Conservation (phyloP, 257 asterid genomes). For the Solanum paucissectum region DNA sequence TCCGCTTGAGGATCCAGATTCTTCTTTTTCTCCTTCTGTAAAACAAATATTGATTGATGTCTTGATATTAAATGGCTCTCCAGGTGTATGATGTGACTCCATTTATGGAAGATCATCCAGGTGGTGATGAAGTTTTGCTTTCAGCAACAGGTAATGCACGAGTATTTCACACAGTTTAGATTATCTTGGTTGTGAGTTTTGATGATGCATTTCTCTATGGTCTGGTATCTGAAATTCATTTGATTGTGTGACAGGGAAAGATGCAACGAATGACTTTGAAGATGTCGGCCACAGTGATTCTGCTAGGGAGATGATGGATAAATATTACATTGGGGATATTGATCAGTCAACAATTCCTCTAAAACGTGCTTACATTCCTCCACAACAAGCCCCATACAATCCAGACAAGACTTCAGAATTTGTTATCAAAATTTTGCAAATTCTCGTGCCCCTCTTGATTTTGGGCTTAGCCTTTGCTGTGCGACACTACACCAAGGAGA, state of each 20-base stretch:
- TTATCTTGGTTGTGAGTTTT: background rate
- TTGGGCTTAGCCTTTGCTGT: slow-evolving; percentile 16
- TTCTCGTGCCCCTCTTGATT: slow-evolving; percentile 16
- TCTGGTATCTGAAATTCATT: background rate
- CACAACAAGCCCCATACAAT: slow-evolving; percentile 4
- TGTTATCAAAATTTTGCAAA: slow-evolving; percentile 13
- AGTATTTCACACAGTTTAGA: background rate
- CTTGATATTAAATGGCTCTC: background rate
- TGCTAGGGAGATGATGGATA: slow-evolving; percentile 9
- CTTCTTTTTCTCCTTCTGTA: background rate
- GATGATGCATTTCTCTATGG: background rate
- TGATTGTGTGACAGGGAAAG: slow-evolving; percentile 9
- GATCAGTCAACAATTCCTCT: slow-evolving; percentile 12
- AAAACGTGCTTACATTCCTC: slow-evolving; percentile 3
- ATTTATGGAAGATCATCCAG: slow-evolving; percentile 17
- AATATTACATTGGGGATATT: slow-evolving; percentile 6
- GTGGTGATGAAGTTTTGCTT: slow-evolving; percentile 16
- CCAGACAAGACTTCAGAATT: slow-evolving; percentile 16
- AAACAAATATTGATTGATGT: background rate
- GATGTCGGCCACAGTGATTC: slow-evolving; percentile 13
- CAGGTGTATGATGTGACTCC: slow-evolving; percentile 16
- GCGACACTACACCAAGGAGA: slow-evolving; percentile 17
- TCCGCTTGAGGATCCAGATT: background rate
- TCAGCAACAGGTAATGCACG: slow-evolving; percentile 14
- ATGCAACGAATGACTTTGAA: slow-evolving; percentile 20